phyloP scores from a whole-genome alignment of 1,284 basidiomycete species.

The Thecaphora frezii region DNA sequence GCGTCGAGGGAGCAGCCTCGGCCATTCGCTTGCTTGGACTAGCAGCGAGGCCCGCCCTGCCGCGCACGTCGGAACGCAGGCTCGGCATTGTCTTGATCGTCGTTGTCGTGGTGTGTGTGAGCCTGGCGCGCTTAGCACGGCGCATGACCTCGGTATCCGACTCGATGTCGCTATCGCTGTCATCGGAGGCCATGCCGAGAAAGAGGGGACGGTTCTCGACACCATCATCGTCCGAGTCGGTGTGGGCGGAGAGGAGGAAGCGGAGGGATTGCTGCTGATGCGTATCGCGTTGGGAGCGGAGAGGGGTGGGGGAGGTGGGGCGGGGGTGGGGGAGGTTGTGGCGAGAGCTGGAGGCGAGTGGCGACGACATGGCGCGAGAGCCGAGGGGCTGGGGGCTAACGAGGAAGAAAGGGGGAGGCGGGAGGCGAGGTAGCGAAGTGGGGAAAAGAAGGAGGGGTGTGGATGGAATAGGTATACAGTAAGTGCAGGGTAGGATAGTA shows the following conservation, averaged over 20 bases:
- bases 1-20: constrained; percentile 9
- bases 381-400: no score
- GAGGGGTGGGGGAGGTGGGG: constrained; percentile 3
- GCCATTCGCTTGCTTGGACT: constrained; percentile 11
- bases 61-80: no score
- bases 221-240: constrained; percentile 16
- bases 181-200: background rate
- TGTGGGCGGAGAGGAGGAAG: constrained; percentile 25
- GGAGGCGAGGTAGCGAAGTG: no score
- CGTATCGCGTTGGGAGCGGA: constrained; percentile 3
- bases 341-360: constrained; percentile 9
- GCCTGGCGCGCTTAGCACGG: background rate
- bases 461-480: no score
- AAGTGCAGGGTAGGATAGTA: no score
- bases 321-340: constrained; percentile 29
- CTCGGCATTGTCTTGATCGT: no score
- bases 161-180: background rate
- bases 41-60: no score
- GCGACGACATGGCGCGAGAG: background rate
- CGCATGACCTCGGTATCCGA: background rate
- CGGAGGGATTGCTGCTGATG: constrained; percentile 26
- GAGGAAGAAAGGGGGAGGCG: no score
- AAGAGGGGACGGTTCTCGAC: constrained; percentile 2
- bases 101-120: constrained; percentile 5
- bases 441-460: no score